Conservation (phyloP, 148 eudicot genomes). For the Tetragonia tetragonoides region DNA sequence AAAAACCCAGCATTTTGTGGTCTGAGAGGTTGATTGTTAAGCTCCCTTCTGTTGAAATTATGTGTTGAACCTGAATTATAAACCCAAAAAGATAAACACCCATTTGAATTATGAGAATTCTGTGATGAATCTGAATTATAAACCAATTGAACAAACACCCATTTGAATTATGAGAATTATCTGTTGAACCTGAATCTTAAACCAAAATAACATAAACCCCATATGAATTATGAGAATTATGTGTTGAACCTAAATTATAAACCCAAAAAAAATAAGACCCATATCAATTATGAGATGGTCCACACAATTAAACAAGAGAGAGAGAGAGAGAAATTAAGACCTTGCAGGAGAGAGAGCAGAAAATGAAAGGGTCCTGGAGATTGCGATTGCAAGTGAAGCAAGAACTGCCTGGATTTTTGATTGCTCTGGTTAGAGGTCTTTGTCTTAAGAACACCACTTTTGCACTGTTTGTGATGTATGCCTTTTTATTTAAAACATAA, state of each 20-base stretch:
- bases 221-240: too few relatives aligned
- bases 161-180: too few relatives aligned
- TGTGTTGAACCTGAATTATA: slow-evolving; percentile 31
- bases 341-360: slow-evolving; percentile 64
- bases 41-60: slow-evolving; percentile 19
- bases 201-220: too few relatives aligned
- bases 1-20: slow-evolving; percentile 19
- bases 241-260: too few relatives aligned
- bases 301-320: background rate
- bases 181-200: too few relatives aligned
- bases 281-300: too few relatives aligned
- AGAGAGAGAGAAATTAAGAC: slow-evolving; percentile 15
- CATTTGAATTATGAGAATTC: too few relatives aligned
- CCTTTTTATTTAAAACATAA: slow-evolving; percentile 16
- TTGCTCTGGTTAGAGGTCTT: slow-evolving; percentile 35
- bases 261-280: too few relatives aligned
- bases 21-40: slow-evolving; percentile 15
- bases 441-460: slow-evolving; percentile 54
- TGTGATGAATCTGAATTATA: too few relatives aligned
- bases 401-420: slow-evolving; percentile 34
- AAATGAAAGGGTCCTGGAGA: slow-evolving; percentile 46
- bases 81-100: background rate
- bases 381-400: slow-evolving; percentile 47
- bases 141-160: too few relatives aligned
- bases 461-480: slow-evolving; percentile 49